phyloP scores from a whole-genome alignment of 495 filamentous ascomycete species.

The Annulohypoxylon moriforme region DNA sequence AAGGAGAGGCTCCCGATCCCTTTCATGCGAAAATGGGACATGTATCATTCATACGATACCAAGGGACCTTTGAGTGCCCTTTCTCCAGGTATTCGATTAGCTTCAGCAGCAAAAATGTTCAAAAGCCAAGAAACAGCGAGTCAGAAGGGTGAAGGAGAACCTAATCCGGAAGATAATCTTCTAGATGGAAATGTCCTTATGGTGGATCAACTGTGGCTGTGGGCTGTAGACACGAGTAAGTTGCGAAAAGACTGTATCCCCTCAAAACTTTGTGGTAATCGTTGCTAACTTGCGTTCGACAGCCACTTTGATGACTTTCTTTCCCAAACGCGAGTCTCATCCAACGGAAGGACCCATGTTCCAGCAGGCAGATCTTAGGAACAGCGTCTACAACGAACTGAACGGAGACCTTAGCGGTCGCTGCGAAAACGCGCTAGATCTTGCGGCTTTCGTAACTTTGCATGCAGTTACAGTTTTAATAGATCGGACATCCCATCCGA shows the following conservation, averaged over 20 bases:
- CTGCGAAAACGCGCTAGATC: constrained; percentile 71
- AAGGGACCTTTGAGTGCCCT: constrained; percentile 20
- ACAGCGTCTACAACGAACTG: constrained; percentile 74
- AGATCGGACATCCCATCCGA: constrained; percentile 66
- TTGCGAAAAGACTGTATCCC: background rate
- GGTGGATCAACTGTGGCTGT: constrained; percentile 78
- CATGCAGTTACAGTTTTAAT: constrained; percentile 73
- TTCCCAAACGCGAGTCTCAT: constrained; percentile 62
- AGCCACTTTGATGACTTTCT: constrained; percentile 68
- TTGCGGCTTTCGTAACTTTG: constrained; percentile 69
- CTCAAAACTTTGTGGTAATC: background rate
- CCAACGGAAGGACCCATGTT: constrained; percentile 66
- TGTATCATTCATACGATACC: constrained; percentile 38
- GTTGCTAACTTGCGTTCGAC: constrained; percentile 9
- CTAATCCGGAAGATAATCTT: constrained; percentile 54
- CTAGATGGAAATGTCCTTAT: constrained; percentile 72
- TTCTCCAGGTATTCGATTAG: constrained; percentile 31
- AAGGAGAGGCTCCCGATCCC: constrained; percentile 51
- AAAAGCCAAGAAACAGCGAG: constrained; percentile 17
- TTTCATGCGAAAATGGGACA: constrained; percentile 38
- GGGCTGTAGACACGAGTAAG: constrained; percentile 70
- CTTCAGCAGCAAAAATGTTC: constrained; percentile 22
- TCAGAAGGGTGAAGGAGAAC: constrained; percentile 41
- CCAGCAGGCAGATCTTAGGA: constrained; percentile 70
- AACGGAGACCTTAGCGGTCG: constrained; percentile 74